Base-by-base conservation (phyloP, 768 basidiomycete genomes). In the Pholiota molesta region DNA sequence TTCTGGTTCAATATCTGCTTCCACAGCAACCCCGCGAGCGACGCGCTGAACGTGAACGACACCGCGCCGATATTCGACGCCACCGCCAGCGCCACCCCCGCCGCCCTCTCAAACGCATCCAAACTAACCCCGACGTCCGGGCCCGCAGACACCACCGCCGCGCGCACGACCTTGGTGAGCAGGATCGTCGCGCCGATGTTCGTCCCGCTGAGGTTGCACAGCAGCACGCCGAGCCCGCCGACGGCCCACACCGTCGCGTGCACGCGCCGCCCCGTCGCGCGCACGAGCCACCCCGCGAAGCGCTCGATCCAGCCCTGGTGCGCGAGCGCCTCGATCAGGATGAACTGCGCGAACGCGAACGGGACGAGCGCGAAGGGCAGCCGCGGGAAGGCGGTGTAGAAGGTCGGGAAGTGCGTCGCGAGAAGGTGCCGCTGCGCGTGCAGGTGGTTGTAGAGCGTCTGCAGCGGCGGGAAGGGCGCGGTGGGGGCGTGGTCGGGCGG, bases 301-400 rank as follows among this genome's bases (percentile, higher is more conserved):
- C 95, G 80, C 10, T 86, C 80, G 8, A 97, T 93, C 95, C 96
- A 99, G 26, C 94, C 94, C 62, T 89, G 87, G 62, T 87, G 81
- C 14, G 87, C 81, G 5, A 99, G 82, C 0, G 83, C 91, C 70
- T 96, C 91, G 60, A 97, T 93, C 58, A 99, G 85, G 65, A 98
- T 94, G 77, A 99, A 98, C 75, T 96, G 94, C 1, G 91, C 88
- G 71, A 98, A 95, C 0, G 95, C 92, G 71, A 99, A 99, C 0
- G 94, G 94, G 13, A 97, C 78, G 5, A 97, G 85, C 10, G 86
- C 82, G 62, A 95, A 86, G 0, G 95, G 96, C 0, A 96, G 79
- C n/a, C 89, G 84, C 0, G 86, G 82, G 21, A 88, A 75, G 19
- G 87, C 84, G 10, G 83, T 84, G 70, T 82, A 80, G 63, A 90